Conservation (phyloP, 2,329 filamentous ascomycete genomes). For the Penicillium thymicola region DNA sequence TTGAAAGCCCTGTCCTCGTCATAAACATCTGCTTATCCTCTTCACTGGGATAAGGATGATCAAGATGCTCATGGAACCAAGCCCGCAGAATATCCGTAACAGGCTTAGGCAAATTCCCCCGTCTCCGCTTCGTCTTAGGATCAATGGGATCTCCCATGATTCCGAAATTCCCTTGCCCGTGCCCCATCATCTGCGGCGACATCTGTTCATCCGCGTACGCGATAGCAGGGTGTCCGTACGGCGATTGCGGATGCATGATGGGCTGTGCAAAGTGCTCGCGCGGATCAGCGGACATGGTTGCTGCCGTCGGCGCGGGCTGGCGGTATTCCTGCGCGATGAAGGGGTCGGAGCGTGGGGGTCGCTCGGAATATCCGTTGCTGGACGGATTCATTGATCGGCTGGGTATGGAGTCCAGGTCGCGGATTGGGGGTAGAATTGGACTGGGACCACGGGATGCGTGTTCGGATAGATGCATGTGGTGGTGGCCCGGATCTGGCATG, state of each 20-base stretch:
- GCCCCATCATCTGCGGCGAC: constrained; percentile 29
- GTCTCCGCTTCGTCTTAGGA: constrained; percentile 53
- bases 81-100: constrained; percentile 75
- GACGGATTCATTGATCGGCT: constrained; percentile 23
- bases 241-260: constrained; percentile 27
- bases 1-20: constrained; percentile 69
- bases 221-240: constrained; percentile 29
- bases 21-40: constrained; percentile 83
- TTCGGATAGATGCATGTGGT: constrained; percentile 21
- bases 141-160: constrained; percentile 38
- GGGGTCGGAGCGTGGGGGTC: constrained; percentile 27
- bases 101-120: constrained; percentile 87
- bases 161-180: constrained; percentile 37
- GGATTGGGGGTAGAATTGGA: constrained; percentile 38
- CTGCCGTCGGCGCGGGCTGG: constrained; percentile 14
- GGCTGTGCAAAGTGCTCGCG: constrained; percentile 24
- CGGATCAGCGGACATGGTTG: constrained; percentile 25
- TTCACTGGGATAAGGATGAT: constrained; percentile 82
- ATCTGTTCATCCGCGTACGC: constrained; percentile 35
- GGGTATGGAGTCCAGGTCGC: constrained; percentile 35
- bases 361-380: constrained; percentile 26
- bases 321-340: constrained; percentile 27
- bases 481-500: constrained; percentile 19
- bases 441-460: constrained; percentile 33
- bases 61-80: constrained; percentile 75